A percentile compares a stretch with the other conserved stretches of the same genome.
These are phyloP conservation scores for Aspergillus ochraceus DNA, from an alignment of 2,329 filamentous ascomycete species.

Conservation along the genomic window DNA sequence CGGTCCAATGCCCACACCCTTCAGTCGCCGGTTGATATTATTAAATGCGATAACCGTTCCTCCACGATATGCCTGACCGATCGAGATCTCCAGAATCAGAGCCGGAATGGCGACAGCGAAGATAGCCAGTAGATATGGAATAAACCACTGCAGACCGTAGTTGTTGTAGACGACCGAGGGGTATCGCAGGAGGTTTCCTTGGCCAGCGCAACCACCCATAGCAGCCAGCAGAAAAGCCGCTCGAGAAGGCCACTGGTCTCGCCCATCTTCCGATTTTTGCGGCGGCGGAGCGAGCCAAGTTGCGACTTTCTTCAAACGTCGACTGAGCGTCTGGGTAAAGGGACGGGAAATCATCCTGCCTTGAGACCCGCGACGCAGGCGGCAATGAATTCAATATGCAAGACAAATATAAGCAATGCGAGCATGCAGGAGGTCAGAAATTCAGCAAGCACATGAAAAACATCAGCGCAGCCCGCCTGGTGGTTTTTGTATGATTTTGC, in stretches of 20 bases:
- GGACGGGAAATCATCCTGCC: too few relatives aligned
- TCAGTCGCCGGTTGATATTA: conserved; percentile 54
- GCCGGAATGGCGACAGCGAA: conserved; percentile 58
- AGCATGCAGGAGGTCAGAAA: neutral
- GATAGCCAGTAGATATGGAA: conserved; percentile 57
- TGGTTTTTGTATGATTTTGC: neutral
- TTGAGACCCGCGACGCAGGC: neutral
- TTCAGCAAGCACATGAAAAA: neutral
- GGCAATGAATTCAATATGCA: neutral
- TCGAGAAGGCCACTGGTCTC: conserved; percentile 58
- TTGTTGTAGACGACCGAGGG: conserved; percentile 62
- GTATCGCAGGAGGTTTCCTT: conserved; percentile 60
- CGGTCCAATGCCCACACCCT: conserved; percentile 55
- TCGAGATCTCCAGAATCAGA: conserved; percentile 56
- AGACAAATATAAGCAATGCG: too few relatives aligned
- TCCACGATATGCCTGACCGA: conserved; percentile 56
- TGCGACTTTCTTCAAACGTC: conserved; percentile 1
- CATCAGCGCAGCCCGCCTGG: neutral
- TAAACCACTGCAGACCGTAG: conserved; percentile 61
- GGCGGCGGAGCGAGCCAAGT: conserved; percentile 35
- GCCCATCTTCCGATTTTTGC: conserved; percentile 41
- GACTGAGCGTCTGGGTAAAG: too few relatives aligned
- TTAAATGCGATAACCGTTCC: conserved; percentile 57
- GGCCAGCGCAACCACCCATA: conserved; percentile 60
- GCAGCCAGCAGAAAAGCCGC: conserved; percentile 58